A percentile compares a stretch with the other conserved stretches of the same genome.
These are phyloP conservation scores for Ophiostoma pallidulum DNA, from an alignment of 2,329 filamentous ascomycete species.

Conservation along the genomic window DNA sequence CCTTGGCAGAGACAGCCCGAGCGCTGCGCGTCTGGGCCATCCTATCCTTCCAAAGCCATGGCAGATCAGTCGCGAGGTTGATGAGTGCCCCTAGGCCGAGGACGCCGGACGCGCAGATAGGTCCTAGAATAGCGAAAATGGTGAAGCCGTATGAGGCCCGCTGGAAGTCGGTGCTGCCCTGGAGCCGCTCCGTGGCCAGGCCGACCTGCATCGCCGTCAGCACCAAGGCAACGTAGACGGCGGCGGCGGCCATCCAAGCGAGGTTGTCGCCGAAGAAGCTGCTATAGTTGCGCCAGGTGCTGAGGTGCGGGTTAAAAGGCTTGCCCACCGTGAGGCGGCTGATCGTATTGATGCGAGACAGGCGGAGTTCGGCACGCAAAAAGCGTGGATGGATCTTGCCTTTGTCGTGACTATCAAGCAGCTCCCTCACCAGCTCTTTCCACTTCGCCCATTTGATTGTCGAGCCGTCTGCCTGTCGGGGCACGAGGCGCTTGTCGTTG, in stretches of 20 bases:
- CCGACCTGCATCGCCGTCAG: conserved; percentile 36
- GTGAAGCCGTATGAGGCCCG: conserved; percentile 31
- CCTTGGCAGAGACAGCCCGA: too few species aligned
- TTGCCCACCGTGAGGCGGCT: conserved; percentile 1
- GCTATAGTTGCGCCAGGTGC: conserved; percentile 12
- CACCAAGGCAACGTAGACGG: conserved; percentile 31
- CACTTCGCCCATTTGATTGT: conserved; percentile 14
- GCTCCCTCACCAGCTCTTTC: conserved; percentile 12
- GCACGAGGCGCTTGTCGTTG: conserved; percentile 14
- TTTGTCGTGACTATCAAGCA: conserved; percentile 11
- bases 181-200: conserved; percentile 24
- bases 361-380: conserved; percentile 16
- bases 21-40: too few species aligned
- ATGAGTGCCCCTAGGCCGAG: conserved; percentile 7
- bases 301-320: too few species aligned
- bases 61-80: conserved; percentile 22
- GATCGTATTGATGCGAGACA: conserved; percentile 17
- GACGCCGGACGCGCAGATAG: conserved; percentile 10
- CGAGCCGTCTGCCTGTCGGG: background rate
- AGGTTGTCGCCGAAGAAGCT: conserved; percentile 31
- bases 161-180: conserved; percentile 24
- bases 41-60: conserved; percentile 15
- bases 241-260: conserved; percentile 25
- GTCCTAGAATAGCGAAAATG: conserved; percentile 17
- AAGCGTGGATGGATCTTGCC: conserved; percentile 17